These are phyloP conservation scores for Reutealis trisperma DNA, from an alignment of 345 rosid genomes.

Conservation along the genomic window DNA sequence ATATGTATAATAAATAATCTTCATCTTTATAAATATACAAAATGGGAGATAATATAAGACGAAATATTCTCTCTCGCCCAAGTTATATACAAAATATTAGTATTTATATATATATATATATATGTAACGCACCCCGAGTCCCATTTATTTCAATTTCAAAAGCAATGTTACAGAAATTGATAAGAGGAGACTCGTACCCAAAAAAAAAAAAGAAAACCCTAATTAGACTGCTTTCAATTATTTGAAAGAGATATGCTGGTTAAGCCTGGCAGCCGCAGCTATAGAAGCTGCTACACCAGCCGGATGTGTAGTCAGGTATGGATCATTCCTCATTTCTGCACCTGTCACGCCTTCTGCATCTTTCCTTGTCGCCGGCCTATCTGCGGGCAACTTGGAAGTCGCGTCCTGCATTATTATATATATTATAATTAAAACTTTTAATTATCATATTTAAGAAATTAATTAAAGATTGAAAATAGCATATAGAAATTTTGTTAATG, in stretches of 20 bases:
- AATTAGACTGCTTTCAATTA: neutral
- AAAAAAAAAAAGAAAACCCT: neutral
- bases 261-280: conserved; percentile 79
- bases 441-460: too few relatives aligned
- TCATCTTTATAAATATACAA: too few relatives aligned
- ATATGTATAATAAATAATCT: too few relatives aligned
- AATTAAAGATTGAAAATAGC: neutral
- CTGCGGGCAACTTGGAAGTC: conserved; percentile 53
- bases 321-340: conserved; percentile 85
- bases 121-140: neutral
- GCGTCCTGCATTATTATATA: conserved; percentile 56
- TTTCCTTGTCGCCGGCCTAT: conserved; percentile 59
- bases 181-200: neutral
- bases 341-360: conserved; percentile 81
- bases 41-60: too few relatives aligned
- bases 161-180: neutral
- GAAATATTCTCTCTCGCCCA: too few relatives aligned
- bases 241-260: conserved; percentile 33
- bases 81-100: too few relatives aligned
- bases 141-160: neutral
- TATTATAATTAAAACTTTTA: neutral
- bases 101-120: neutral
- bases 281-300: conserved; percentile 78
- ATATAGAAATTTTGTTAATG: too few relatives aligned
- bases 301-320: conserved; percentile 62